Percentiles rank a stretch among this genome's conserved stretches.
These are phyloP conservation scores for Arthrinium phaeospermum DNA, from an alignment of 2,329 filamentous ascomycete genomes.

Conservation along the genomic window DNA sequence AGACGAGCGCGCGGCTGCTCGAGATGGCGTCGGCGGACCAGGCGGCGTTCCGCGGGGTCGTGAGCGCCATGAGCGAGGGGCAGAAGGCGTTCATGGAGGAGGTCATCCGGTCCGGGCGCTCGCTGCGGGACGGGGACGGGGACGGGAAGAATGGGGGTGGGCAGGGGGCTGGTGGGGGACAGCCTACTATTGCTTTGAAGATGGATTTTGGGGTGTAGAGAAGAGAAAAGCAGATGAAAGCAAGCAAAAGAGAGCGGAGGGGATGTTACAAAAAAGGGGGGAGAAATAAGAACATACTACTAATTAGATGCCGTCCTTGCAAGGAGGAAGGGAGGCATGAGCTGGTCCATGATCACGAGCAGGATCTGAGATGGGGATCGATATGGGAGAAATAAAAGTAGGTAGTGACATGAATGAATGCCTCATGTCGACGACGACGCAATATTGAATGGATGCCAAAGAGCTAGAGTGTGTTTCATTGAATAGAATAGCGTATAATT, in stretches of 20 bases:
- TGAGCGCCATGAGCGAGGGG: constrained; percentile 71
- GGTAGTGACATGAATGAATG: no score
- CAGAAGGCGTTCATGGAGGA: constrained; percentile 82
- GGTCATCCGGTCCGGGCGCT: constrained; percentile 71
- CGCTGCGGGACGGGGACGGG: constrained; percentile 43
- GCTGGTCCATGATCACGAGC: no score
- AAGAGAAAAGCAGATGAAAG: not conserved
- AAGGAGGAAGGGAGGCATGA: no score
- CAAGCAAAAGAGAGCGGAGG: no score
- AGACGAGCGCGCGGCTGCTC: constrained; percentile 78
- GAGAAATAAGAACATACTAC: not conserved
- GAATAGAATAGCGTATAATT: no score
- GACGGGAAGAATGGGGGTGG: constrained; percentile 42
- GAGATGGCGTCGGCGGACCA: constrained; percentile 83
- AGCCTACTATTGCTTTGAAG: constrained; percentile 89
- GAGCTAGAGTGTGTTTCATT: no score
- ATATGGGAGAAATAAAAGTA: no score
- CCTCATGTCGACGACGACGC: no score
- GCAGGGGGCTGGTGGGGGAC: constrained; percentile 51
- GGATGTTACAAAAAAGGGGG: not conserved
- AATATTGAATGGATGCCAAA: no score
- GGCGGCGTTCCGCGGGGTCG: constrained; percentile 73
- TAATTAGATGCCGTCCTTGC: not conserved
- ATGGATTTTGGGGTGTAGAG: constrained; percentile 76
- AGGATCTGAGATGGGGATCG: no score